Evolutionary conservation across 2,329 filamentous ascomycete species (phyloP).

Genomic region (Septoria petroselini): DNA sequence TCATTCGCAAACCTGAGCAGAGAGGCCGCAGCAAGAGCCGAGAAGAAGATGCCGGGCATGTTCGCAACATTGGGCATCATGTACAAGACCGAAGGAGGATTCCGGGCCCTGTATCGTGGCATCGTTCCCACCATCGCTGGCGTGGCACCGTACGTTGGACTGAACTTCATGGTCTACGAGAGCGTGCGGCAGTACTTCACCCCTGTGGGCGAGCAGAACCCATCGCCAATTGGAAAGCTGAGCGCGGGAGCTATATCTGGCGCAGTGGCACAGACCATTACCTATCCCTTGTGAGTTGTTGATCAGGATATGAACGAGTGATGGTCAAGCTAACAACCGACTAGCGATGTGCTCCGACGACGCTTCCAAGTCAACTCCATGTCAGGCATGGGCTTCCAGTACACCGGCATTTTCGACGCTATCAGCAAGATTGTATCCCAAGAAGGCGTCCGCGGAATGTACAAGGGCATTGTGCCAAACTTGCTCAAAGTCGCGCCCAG

Average conservation of each 20-base stretch:
- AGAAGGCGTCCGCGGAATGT: conserved; percentile 81
- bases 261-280: conserved; percentile 93
- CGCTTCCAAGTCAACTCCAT: conserved; percentile 99
- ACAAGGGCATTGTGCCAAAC: conserved; percentile 95
- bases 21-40: conserved; percentile 38
- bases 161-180: conserved; percentile 99
- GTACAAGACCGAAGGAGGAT: conserved; percentile 87
- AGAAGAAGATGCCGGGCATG: conserved; percentile 77
- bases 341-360: conserved; percentile 82
- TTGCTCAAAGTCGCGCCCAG: conserved; percentile 95
- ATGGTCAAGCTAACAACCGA: neutral
- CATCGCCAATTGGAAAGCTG: conserved; percentile 74
- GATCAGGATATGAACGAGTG: neutral
- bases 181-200: conserved; percentile 80
- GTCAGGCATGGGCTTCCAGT: conserved; percentile 96
- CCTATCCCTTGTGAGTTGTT: conserved; percentile 84
- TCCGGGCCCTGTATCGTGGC: conserved; percentile 83
- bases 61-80: conserved; percentile 76
- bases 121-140: conserved; percentile 92
- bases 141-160: conserved; percentile 91
- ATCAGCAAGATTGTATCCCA: conserved; percentile 75
- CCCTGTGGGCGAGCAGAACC: conserved; percentile 81
- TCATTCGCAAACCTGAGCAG: conserved; percentile 76
- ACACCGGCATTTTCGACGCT: conserved; percentile 82
- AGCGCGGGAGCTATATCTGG: conserved; percentile 91